Evolutionary conservation across 306 rosid species (phyloP).

Genomic region (Rosa chinensis): DNA sequence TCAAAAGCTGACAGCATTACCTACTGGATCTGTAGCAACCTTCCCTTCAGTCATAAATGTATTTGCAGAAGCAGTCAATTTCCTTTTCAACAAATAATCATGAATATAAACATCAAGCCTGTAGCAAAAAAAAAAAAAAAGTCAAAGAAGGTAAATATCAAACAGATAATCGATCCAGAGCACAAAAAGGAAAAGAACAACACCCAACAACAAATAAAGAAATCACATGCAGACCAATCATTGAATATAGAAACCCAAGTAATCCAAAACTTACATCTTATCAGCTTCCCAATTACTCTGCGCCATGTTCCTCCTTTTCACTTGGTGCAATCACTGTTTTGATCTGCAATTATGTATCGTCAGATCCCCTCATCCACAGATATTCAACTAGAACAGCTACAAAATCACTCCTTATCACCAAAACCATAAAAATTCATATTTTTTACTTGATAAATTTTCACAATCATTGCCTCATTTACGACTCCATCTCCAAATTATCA

Average conservation of each 20-base stretch:
- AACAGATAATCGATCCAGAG: not conserved
- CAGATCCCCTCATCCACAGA: slow-evolving; percentile 1
- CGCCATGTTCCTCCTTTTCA: slow-evolving; percentile 54
- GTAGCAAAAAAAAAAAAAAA: slow-evolving; percentile 5
- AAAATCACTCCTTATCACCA: not conserved
- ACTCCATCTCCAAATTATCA: not conserved
- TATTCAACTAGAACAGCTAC: slow-evolving; percentile 10
- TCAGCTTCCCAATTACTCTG: slow-evolving; percentile 98
- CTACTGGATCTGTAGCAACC: slow-evolving; percentile 93
- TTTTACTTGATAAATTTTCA: not conserved
- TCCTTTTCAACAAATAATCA: slow-evolving; percentile 90
- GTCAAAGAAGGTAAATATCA: not conserved
- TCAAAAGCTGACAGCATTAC: slow-evolving; percentile 45
- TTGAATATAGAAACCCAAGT: not conserved
- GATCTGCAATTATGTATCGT: slow-evolving; percentile 35
- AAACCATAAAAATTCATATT: not conserved
- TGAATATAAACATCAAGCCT: slow-evolving; percentile 98
- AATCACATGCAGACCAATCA: slow-evolving; percentile 5
- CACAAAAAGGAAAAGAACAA: not conserved
- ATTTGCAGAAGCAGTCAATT: slow-evolving; percentile 78
- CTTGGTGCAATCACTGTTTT: not conserved
- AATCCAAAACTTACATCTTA: slow-evolving; percentile 60
- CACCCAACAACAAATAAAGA: slow-evolving; percentile 1
- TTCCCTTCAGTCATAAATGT: slow-evolving; percentile 96
- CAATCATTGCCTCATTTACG: not conserved